phyloP scores from a whole-genome alignment of 352 stramenopile genomes.

The Globisporangium barbulae region DNA sequence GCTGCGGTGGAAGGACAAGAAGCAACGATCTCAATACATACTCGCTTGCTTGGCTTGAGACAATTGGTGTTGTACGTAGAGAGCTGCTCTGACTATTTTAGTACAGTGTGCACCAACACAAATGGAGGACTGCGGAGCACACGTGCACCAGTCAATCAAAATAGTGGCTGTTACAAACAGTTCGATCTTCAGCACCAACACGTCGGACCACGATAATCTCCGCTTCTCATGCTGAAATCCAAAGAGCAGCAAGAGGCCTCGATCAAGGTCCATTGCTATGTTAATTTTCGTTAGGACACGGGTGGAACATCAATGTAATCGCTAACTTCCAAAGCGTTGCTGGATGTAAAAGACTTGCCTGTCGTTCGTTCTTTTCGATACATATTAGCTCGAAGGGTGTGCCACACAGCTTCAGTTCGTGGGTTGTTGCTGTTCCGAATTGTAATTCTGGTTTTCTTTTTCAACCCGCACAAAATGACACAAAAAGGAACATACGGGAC shows the following conservation, averaged over 20 bases:
- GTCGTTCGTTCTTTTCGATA: not conserved
- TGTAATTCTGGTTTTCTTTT: not conserved
- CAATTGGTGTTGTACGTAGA: not conserved
- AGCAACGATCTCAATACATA: not conserved
- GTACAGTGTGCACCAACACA: not conserved
- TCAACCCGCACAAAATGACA: slow-evolving; percentile 1
- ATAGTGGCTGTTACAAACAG: not conserved
- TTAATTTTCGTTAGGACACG: not conserved
- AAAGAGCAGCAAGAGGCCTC: not conserved
- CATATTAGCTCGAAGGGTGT: not conserved
- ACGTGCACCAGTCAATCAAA: not conserved
- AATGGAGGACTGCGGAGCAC: too few relatives aligned
- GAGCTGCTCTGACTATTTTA: not conserved
- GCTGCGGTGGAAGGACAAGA: not conserved
- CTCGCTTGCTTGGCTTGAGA: not conserved
- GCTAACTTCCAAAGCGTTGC: not conserved
- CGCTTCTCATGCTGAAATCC: not conserved
- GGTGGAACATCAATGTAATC: not conserved
- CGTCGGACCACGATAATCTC: not conserved
- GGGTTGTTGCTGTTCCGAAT: slow-evolving; percentile 1
- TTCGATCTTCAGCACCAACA: not conserved
- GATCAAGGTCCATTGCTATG: not conserved
- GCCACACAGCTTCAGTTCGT: too few relatives aligned
- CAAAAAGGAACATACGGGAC: not conserved
- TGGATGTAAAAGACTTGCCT: not conserved